Evolutionary conservation across 2,329 filamentous ascomycete genomes (phyloP).

Genomic region (Exserohilum rostratum): DNA sequence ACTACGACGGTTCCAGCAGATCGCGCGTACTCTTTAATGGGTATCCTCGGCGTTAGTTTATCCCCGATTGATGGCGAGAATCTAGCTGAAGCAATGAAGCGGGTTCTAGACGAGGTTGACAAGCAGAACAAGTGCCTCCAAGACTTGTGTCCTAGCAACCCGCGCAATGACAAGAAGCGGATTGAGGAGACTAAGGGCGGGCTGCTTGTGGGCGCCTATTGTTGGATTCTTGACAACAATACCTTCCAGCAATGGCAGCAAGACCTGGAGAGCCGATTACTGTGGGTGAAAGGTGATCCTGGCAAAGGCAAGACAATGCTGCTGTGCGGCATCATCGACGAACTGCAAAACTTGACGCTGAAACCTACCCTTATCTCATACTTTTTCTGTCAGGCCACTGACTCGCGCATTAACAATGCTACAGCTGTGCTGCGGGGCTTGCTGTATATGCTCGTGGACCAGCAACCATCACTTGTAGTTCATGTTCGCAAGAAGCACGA

Average conservation of each 20-base stretch:
- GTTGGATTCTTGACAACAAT: conserved; percentile 9
- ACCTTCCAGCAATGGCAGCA: conserved; percentile 7
- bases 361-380: conserved; percentile 4
- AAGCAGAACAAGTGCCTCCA: conserved; percentile 13
- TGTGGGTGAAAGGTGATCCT: background rate
- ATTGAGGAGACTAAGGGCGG: background rate
- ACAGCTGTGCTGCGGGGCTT: conserved; percentile 53
- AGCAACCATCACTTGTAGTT: conserved; percentile 39
- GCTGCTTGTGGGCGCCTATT: conserved; percentile 7
- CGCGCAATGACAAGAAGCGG: conserved; percentile 6
- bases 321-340: background rate
- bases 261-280: background rate
- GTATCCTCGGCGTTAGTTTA: conserved; percentile 15
- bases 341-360: background rate
- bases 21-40: conserved; percentile 4
- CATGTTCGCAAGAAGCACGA: conserved; percentile 35
- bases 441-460: conserved; percentile 48
- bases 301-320: background rate
- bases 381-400: conserved; percentile 44
- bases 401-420: conserved; percentile 52
- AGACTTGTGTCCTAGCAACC: conserved; percentile 14
- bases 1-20: conserved; percentile 18
- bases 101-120: conserved; percentile 17
- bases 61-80: conserved; percentile 5
- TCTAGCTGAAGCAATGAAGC: conserved; percentile 13